Evolutionary conservation across 106 monocot genomes (phyloP).

Genomic region (Platanthera guangdongensis): DNA sequence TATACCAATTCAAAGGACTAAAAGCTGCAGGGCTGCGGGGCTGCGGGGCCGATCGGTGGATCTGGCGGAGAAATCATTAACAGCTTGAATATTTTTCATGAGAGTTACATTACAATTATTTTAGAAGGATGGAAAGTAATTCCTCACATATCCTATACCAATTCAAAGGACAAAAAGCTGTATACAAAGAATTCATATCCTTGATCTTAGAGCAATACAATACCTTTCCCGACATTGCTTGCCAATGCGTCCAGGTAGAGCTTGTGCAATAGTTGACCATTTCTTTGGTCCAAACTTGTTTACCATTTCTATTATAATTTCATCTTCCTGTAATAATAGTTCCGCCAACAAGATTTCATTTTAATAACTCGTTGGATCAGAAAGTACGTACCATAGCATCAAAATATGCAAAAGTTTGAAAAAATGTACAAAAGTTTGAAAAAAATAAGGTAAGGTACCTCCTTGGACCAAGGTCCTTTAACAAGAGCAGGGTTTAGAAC

Average conservation of each 20-base stretch:
- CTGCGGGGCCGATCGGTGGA: no score
- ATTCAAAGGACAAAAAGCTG: neutral
- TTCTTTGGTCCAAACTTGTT: constrained; percentile 70
- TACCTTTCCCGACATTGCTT: constrained; percentile 51
- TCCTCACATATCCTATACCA: no score
- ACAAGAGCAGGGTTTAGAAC: constrained; percentile 94
- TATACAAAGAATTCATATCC: neutral
- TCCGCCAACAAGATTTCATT: neutral
- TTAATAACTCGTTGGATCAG: no score
- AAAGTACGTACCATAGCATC: neutral
- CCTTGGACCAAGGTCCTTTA: constrained; percentile 98
- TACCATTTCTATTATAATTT: constrained; percentile 81
- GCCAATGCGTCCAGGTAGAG: constrained; percentile 89
- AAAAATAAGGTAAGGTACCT: constrained; percentile 31
- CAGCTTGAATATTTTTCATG: no score
- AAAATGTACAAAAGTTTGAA: neutral
- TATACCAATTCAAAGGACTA: neutral
- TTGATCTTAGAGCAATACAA: neutral
- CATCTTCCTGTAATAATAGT: constrained; percentile 62
- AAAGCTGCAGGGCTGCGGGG: neutral
- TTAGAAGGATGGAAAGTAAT: no score
- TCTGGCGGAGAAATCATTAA: no score
- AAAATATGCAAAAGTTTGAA: neutral
- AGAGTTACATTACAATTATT: no score
- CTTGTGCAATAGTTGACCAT: constrained; percentile 89